Percentiles rank a stretch among this genome's conserved stretches.
These are phyloP conservation scores for Harringtonia aguacate DNA, from an alignment of 2,329 filamentous ascomycete genomes.

Conservation along the genomic window DNA sequence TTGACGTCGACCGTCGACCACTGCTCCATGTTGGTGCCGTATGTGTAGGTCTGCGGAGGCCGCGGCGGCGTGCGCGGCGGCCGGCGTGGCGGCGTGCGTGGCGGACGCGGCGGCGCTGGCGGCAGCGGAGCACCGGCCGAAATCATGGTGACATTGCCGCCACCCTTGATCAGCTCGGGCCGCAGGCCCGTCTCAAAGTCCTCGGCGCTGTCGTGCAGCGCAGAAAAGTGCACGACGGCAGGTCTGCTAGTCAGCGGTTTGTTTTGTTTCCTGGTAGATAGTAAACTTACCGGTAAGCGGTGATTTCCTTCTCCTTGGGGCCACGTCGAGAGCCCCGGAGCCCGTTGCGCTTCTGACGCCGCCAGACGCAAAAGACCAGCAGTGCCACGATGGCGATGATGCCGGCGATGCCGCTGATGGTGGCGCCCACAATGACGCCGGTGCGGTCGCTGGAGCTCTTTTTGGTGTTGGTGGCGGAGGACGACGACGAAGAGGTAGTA, in stretches of 20 bases:
- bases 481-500: conserved; percentile 8
- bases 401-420: conserved; percentile 38
- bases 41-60: too few species aligned
- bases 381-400: conserved; percentile 31
- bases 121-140: conserved; percentile 3
- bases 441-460: conserved; percentile 18
- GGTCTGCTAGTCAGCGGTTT: conserved; percentile 10
- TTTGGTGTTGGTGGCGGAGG: conserved; percentile 9
- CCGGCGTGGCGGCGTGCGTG: neutral
- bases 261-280: neutral
- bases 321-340: conserved; percentile 34
- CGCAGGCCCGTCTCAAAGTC: conserved; percentile 17
- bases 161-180: conserved; percentile 7
- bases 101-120: neutral
- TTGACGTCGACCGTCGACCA: too few species aligned
- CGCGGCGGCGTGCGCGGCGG: too few species aligned
- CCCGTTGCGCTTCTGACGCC: conserved; percentile 28
- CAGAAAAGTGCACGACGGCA: conserved; percentile 23
- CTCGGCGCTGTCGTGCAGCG: conserved; percentile 23
- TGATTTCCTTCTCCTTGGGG: conserved; percentile 18
- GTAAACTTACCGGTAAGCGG: conserved; percentile 32
- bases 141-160: neutral
- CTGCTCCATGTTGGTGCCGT: too few species aligned
- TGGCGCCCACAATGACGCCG: conserved; percentile 43
- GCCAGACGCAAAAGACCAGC: conserved; percentile 28